Percentiles rank a stretch among this genome's conserved stretches.
Conservation (phyloP, 495 filamentous ascomycete genomes). For the Astrothelium macrocarpum region DNA sequence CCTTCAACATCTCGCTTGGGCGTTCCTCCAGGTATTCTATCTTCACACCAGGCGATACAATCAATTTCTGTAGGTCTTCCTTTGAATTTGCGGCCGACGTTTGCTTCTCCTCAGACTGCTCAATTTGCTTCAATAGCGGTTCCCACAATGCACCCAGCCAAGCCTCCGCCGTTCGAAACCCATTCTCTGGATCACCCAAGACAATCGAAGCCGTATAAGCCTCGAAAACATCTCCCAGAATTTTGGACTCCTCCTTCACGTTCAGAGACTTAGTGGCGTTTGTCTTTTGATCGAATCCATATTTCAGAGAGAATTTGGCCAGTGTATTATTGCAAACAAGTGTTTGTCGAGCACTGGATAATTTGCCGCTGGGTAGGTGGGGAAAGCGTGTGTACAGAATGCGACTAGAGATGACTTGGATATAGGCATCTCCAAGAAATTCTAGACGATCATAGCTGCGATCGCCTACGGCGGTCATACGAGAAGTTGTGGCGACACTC, state of each 20-base stretch:
- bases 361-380: slow-evolving; percentile 20
- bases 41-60: slow-evolving; percentile 51
- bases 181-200: slow-evolving; percentile 49
- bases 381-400: slow-evolving; percentile 27
- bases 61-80: slow-evolving; percentile 44
- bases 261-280: slow-evolving; percentile 38
- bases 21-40: slow-evolving; percentile 55
- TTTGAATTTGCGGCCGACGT: slow-evolving; percentile 32
- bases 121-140: slow-evolving; percentile 34
- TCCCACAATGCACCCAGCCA: slow-evolving; percentile 70
- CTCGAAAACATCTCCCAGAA: slow-evolving; percentile 77
- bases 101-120: slow-evolving; percentile 24
- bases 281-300: slow-evolving; percentile 43
- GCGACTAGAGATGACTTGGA: slow-evolving; percentile 28
- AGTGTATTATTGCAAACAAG: slow-evolving; percentile 69
- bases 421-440: slow-evolving; percentile 35
- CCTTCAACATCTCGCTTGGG: slow-evolving; percentile 41
- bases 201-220: slow-evolving; percentile 75
- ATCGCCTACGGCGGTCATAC: slow-evolving; percentile 4
- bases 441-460: slow-evolving; percentile 29
- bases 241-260: slow-evolving; percentile 50
- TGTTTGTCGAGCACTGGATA: slow-evolving; percentile 24
- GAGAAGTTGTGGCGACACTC: slow-evolving; percentile 8
- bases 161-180: slow-evolving; percentile 46
- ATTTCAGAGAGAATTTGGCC: slow-evolving; percentile 50